Conservation (phyloP, 352 stramenopile genomes). For the Globisporangium emineosum region DNA sequence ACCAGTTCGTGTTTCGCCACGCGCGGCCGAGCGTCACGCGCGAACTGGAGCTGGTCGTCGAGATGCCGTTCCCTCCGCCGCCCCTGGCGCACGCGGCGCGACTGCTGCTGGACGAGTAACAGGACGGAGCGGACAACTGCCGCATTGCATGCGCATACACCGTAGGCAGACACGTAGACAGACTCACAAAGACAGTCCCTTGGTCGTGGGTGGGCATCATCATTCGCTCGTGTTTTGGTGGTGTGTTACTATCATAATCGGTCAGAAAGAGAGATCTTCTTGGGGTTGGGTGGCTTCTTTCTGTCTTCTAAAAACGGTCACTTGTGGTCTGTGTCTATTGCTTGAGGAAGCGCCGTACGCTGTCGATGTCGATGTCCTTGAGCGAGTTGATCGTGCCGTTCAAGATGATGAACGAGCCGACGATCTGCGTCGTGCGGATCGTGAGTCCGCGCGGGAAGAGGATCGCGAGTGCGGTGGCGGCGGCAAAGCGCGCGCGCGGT, state of each 20-base stretch:
- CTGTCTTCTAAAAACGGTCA: neutral
- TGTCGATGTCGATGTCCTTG: conserved; percentile 71
- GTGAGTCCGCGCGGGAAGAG: conserved; percentile 87
- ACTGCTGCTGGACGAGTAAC: neutral
- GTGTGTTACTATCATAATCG: neutral
- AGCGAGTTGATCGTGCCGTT: conserved; percentile 92
- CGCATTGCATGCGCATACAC: neutral
- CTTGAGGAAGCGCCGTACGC: conserved; percentile 42
- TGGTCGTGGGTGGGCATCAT: neutral
- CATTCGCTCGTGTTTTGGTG: neutral
- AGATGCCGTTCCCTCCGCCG: conserved; percentile 42
- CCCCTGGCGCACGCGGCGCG: conserved; percentile 30
- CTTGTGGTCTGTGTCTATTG: neutral
- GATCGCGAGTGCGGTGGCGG: conserved; percentile 71
- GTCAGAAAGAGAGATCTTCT: neutral
- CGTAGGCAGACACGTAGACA: neutral
- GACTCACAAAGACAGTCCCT: neutral
- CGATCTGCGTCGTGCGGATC: conserved; percentile 90
- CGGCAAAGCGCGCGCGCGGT: conserved; percentile 62
- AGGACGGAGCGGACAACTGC: neutral
- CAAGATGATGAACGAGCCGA: conserved; percentile 92
- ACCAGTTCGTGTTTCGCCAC: conserved; percentile 52
- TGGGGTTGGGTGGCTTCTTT: neutral
- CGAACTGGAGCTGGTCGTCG: conserved; percentile 31
- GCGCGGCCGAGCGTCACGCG: conserved; percentile 27